Evolutionary conservation across 1,139 yeast genomes (phyloP).

Genomic region (Saccharomyces hybrid): DNA sequence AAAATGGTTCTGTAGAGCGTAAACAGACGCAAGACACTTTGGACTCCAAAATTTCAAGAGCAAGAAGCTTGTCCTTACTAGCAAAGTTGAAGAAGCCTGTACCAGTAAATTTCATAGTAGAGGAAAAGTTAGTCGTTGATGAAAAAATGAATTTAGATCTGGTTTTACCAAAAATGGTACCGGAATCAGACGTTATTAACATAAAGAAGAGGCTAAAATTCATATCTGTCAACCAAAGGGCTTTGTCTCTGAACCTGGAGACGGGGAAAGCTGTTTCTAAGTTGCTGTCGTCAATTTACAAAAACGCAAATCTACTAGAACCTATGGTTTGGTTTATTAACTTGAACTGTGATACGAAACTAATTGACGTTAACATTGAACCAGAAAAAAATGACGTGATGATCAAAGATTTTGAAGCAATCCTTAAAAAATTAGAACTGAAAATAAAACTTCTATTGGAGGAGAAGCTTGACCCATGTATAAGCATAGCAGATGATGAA

Average conservation of each 20-base stretch:
- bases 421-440: conserved; percentile 9
- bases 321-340: conserved; percentile 33
- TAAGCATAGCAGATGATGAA: not conserved
- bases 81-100: conserved; percentile 15
- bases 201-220: conserved; percentile 21
- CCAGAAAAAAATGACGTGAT: conserved; percentile 40
- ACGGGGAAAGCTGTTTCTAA: conserved; percentile 30
- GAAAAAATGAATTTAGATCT: conserved; percentile 10
- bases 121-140: conserved; percentile 11
- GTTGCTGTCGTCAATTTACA: conserved; percentile 21
- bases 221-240: conserved; percentile 33
- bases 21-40: conserved; percentile 17
- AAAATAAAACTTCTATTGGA: conserved; percentile 1
- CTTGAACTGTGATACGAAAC: conserved; percentile 9
- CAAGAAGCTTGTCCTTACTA: conserved; percentile 16
- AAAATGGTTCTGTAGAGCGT: conserved; percentile 12
- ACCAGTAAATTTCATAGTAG: conserved; percentile 15
- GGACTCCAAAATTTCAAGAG: conserved; percentile 16
- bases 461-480: not conserved
- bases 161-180: conserved; percentile 31
- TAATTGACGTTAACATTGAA: conserved; percentile 38
- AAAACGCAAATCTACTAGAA: conserved; percentile 14
- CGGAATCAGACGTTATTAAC: conserved; percentile 19
- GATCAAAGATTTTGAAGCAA: conserved; percentile 19
- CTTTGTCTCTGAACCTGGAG: conserved; percentile 24